These are phyloP conservation scores for Penicillium verrucosum DNA, from an alignment of 2,329 filamentous ascomycete species.

Conservation along the genomic window DNA sequence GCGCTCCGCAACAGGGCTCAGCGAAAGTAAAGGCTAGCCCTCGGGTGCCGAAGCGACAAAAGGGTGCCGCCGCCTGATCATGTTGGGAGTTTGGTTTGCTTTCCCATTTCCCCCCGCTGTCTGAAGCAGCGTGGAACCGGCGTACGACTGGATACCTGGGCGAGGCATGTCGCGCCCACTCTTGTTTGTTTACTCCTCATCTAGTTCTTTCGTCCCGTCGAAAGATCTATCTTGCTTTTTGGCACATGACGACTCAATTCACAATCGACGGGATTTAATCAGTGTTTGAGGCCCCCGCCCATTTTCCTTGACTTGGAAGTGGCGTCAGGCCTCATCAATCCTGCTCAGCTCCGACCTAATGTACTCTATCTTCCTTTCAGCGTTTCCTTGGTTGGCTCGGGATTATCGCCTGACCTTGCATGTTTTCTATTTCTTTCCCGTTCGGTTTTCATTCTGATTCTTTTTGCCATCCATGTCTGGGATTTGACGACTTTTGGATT, in stretches of 20 bases:
- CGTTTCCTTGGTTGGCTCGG: slow-evolving; percentile 24
- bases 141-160: slow-evolving; percentile 32
- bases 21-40: slow-evolving; percentile 49
- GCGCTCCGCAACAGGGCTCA: slow-evolving; percentile 33
- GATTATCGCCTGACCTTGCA: slow-evolving; percentile 17
- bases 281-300: slow-evolving; percentile 10
- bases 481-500: slow-evolving; percentile 23
- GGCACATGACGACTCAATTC: slow-evolving; percentile 21
- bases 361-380: slow-evolving; percentile 31
- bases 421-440: slow-evolving; percentile 14
- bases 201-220: slow-evolving; percentile 2
- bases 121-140: slow-evolving; percentile 27
- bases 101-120: slow-evolving; percentile 11
- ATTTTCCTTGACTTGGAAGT: slow-evolving; percentile 2
- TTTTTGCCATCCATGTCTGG: slow-evolving; percentile 13
- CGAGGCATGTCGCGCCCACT: slow-evolving; percentile 18
- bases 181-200: slow-evolving; percentile 18
- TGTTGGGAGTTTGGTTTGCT: slow-evolving; percentile 14
- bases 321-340: slow-evolving; percentile 15
- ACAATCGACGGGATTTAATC: slow-evolving; percentile 17
- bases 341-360: slow-evolving; percentile 25
- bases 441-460: slow-evolving; percentile 8
- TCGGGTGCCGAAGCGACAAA: slow-evolving; percentile 48
- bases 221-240: slow-evolving; percentile 10
- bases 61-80: slow-evolving; percentile 37